Conservation (phyloP, 441 rosid species). For the Rhodomyrtus psidioides region DNA sequence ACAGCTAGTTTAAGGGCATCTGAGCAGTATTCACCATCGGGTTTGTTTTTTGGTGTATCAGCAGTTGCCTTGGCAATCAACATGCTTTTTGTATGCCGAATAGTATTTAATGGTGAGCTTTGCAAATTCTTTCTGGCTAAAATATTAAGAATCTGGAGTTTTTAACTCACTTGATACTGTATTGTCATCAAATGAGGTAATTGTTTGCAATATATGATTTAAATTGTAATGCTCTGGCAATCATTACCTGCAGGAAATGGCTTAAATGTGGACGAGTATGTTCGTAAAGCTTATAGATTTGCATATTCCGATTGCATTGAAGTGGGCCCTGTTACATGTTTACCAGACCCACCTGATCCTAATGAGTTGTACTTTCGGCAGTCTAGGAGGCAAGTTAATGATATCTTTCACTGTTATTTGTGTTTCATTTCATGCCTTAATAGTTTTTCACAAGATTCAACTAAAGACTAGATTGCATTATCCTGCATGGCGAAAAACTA, state of each 20-base stretch:
- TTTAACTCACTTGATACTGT: conserved; percentile 2
- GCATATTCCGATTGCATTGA: conserved; percentile 98
- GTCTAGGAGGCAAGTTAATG: conserved; percentile 64
- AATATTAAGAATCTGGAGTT: conserved; percentile 3
- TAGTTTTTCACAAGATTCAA: background rate
- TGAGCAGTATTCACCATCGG: conserved; percentile 92
- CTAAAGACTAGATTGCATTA: background rate
- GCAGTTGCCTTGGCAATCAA: conserved; percentile 97
- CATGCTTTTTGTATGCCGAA: conserved; percentile 98
- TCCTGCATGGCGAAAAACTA: background rate
- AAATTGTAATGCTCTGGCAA: conserved; percentile 7
- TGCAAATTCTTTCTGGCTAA: conserved; percentile 7
- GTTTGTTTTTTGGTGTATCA: conserved; percentile 98
- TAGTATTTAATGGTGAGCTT: conserved; percentile 95
- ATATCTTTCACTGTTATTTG: conserved; percentile 6
- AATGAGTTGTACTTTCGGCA: conserved; percentile 94
- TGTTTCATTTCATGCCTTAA: background rate
- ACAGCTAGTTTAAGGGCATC: conserved; percentile 91
- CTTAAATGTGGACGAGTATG: conserved; percentile 98
- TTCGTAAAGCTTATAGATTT: conserved; percentile 93
- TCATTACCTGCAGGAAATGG: conserved; percentile 70
- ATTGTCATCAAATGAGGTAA: background rate
- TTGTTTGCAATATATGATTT: background rate
- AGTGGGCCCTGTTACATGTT: conserved; percentile 87
- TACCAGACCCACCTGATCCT: conserved; percentile 97